Evolutionary conservation across 192 early-diverging fungal genomes (phyloP).

Genomic region (Coemansia sp.): DNA sequence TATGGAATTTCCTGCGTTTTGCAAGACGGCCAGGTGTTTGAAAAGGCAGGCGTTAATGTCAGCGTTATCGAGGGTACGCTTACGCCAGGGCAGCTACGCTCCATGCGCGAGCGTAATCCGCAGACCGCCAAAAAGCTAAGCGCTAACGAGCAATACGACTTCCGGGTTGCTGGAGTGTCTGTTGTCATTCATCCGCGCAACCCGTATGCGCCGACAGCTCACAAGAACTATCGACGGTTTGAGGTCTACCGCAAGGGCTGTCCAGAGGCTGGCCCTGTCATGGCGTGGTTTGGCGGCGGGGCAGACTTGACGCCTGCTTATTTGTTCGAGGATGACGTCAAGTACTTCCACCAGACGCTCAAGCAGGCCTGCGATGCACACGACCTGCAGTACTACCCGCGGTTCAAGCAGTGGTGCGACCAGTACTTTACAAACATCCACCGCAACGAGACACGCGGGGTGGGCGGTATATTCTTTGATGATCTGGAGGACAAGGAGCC

Average conservation of each 20-base stretch:
- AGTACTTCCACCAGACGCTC: constrained; percentile 89
- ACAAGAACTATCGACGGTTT: constrained; percentile 98
- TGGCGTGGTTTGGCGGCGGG: constrained; percentile 97
- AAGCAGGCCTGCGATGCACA: constrained; percentile 92
- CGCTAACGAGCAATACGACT: constrained; percentile 62
- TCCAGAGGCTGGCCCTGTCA: constrained; percentile 60
- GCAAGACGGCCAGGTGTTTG: constrained; percentile 88
- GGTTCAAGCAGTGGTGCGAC: constrained; percentile 97
- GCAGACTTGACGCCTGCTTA: constrained; percentile 92
- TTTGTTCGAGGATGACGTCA: constrained; percentile 85
- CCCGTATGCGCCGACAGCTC: constrained; percentile 93
- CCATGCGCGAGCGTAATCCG: constrained; percentile 85
- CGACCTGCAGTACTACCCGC: constrained; percentile 76
- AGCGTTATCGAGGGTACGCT: constrained; percentile 85
- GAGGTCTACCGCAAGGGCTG: constrained; percentile 68
- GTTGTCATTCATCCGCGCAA: constrained; percentile 95
- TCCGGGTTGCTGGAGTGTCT: constrained; percentile 88
- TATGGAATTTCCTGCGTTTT: constrained; percentile 90
- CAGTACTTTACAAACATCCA: constrained; percentile 89
- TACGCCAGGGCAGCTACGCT: constrained; percentile 68
- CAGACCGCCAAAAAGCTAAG: constrained; percentile 56
- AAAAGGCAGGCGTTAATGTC: constrained; percentile 97
- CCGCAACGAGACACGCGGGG: constrained; percentile 82
- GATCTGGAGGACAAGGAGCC: constrained; percentile 74
- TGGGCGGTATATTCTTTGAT: constrained; percentile 99